Base-by-base conservation (phyloP, 306 rosid genomes). In the Mucuna pruriens region DNA sequence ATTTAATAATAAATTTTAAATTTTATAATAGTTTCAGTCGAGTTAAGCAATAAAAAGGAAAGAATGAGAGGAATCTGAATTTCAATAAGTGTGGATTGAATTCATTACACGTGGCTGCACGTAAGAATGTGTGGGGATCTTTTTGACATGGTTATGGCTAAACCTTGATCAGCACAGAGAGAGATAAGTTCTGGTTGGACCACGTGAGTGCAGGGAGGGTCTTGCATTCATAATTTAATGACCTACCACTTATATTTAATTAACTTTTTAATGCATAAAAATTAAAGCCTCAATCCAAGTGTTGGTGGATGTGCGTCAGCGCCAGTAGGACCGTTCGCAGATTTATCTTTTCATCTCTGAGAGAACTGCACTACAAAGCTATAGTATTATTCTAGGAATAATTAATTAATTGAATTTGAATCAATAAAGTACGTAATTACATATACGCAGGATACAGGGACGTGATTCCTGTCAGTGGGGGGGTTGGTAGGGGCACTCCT, bases 301-400 rank as follows among this genome's bases (percentile, higher is more conserved):
- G 48, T 42, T n/a, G 77, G 64, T 72, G 48, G 77, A 33, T 33
- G 31, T 69, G 58, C 22, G 60, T 71, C 60, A 71, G 63, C 63
- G 25, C n/a, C 34, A 20, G 16, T 22, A 2, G 63, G 60, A 52
- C 6, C 60, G 6, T 13, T 12, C 8, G 5, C 4, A 38, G 8
- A 38, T 38, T 38, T 38, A 7, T 38, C 40, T 7, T 0, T 7
- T 38, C 40, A 38, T 38, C 16, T 12, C 1, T 0, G 16, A 39
- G 9, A 12, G 16, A 49, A 48, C 8, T 15, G 54, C 58, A n/a
- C 2, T 9, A 17, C 26, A 4, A n/a, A 4, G 29, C 31, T 54
- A 19, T 54, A n/a, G n/a, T n/a, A 44, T 9, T 57, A 23, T 57
- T 57, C 0, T 57, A 22, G 16, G n/a, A 57, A 57, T 57, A 23